phyloP scores from a whole-genome alignment of 2,329 filamentous ascomycete species.

The Cladorrhinum sp. region DNA sequence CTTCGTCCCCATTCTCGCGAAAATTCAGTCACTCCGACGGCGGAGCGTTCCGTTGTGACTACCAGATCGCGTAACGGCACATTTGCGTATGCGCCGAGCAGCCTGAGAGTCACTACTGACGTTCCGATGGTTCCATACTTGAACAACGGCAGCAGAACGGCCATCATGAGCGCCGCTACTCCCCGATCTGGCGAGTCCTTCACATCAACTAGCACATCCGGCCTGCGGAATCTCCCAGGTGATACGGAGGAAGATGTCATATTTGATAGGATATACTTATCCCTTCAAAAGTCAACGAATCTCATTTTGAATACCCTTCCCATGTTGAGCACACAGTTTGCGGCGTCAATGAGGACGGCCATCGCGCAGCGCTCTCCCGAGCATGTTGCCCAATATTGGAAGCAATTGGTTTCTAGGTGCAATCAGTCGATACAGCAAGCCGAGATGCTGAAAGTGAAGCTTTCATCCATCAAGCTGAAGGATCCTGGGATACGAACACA shows the following conservation, averaged over 20 bases:
- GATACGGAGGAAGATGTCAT: constrained; percentile 74
- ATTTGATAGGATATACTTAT: constrained; percentile 80
- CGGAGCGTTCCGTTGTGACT: constrained; percentile 43
- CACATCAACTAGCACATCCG: constrained; percentile 50
- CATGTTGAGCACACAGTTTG: constrained; percentile 64
- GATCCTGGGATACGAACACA: constrained; percentile 72
- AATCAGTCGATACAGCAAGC: constrained; percentile 69
- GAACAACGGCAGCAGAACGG: constrained; percentile 50
- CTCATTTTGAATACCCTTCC: constrained; percentile 71
- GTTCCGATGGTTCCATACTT: constrained; percentile 45
- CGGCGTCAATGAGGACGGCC: constrained; percentile 60
- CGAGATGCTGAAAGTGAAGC: constrained; percentile 66
- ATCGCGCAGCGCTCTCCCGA: constrained; percentile 59
- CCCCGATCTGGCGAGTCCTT: constrained; percentile 84
- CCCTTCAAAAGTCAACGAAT: constrained; percentile 70
- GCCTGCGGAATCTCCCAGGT: constrained; percentile 50
- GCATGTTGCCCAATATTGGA: constrained; percentile 64
- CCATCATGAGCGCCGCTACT: constrained; percentile 59
- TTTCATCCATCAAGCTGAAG: constrained; percentile 79
- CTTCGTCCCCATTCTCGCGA: constrained; percentile 51
- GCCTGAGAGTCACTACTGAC: constrained; percentile 57
- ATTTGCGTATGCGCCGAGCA: constrained; percentile 49
- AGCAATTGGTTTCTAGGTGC: constrained; percentile 68
- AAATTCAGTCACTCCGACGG: constrained; percentile 51
- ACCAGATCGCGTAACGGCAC: constrained; percentile 38